These are phyloP conservation scores for Metschnikowia lunata DNA, from an alignment of 805 yeast species.

Conservation along the genomic window DNA sequence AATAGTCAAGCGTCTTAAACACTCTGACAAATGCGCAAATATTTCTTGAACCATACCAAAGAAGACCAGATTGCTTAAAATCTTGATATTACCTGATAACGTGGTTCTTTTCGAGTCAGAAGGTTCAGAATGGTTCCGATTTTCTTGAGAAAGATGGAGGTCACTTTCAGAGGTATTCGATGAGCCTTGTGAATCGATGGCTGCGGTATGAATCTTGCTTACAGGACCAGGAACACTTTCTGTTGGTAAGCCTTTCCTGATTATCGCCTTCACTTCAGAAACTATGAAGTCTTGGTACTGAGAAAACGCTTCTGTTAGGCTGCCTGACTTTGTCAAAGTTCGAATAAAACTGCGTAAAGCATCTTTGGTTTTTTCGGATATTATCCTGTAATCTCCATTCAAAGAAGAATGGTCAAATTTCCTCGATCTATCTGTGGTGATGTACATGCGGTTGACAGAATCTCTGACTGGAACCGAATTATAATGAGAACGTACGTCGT, in stretches of 20 bases:
- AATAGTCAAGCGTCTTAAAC: conserved; percentile 64
- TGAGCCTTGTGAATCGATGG: conserved; percentile 3
- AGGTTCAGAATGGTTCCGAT: neutral
- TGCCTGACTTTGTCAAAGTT: conserved; percentile 60
- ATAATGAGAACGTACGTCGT: conserved; percentile 60
- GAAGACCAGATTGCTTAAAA: conserved; percentile 70
- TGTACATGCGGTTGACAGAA: conserved; percentile 47
- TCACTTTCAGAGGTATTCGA: conserved; percentile 1
- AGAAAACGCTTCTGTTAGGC: conserved; percentile 55
- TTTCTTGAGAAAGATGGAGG: neutral
- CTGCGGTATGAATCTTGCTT: neutral
- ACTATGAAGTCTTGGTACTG: conserved; percentile 65
- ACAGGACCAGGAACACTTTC: neutral
- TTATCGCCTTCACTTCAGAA: conserved; percentile 67
- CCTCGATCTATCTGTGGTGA: conserved; percentile 24
- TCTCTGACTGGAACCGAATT: conserved; percentile 43
- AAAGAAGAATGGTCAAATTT: conserved; percentile 15
- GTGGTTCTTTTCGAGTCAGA: conserved; percentile 15
- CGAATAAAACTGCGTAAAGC: conserved; percentile 45
- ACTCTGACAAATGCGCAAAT: conserved; percentile 63
- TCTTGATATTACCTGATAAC: conserved; percentile 46
- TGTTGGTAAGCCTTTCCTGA: conserved; percentile 35
- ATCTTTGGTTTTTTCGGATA: conserved; percentile 38
- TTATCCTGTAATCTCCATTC: conserved; percentile 34
- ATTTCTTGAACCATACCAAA: conserved; percentile 61